Evolutionary conservation across 1,139 yeast genomes (phyloP).

Genomic region (Yamadazyma pseudoaaseri): DNA sequence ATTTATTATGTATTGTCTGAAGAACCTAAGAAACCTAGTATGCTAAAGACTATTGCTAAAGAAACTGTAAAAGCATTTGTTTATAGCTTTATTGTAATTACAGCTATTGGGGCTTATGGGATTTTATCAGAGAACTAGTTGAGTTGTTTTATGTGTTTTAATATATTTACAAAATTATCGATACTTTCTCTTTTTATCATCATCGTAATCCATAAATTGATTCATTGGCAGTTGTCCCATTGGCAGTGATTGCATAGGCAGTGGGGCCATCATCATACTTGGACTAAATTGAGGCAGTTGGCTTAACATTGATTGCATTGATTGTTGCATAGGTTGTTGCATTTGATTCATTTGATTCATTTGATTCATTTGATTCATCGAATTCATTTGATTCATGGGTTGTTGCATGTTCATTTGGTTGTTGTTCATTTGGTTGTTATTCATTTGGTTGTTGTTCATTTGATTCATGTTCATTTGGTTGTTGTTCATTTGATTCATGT

Average conservation of each 20-base stretch:
- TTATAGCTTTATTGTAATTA: constrained; percentile 34
- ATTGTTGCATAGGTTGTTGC: neutral
- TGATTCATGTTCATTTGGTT: constrained; percentile 3
- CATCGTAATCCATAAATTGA: constrained; percentile 10
- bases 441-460: neutral
- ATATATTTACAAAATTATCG: constrained; percentile 3
- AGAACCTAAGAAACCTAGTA: too few species aligned
- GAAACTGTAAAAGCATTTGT: constrained; percentile 36
- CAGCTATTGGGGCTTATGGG: constrained; percentile 43
- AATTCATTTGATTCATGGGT: constrained; percentile 1
- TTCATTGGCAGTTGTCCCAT: constrained; percentile 11
- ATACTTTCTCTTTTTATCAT: constrained; percentile 13
- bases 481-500: neutral
- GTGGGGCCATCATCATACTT: constrained; percentile 12
- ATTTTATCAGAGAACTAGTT: constrained; percentile 6
- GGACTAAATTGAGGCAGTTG: constrained; percentile 13
- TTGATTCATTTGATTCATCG: constrained; percentile 4
- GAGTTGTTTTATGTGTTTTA: constrained; percentile 2
- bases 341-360: neutral
- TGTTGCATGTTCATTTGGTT: constrained; percentile 1
- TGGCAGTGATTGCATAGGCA: constrained; percentile 12
- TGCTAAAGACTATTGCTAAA: constrained; percentile 14
- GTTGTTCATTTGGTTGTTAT: neutral
- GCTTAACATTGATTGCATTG: constrained; percentile 2
- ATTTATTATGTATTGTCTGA: too few species aligned